These are phyloP conservation scores for Diaporthe sp. DNA, from an alignment of 2,329 filamentous ascomycete species.

Conservation along the genomic window DNA sequence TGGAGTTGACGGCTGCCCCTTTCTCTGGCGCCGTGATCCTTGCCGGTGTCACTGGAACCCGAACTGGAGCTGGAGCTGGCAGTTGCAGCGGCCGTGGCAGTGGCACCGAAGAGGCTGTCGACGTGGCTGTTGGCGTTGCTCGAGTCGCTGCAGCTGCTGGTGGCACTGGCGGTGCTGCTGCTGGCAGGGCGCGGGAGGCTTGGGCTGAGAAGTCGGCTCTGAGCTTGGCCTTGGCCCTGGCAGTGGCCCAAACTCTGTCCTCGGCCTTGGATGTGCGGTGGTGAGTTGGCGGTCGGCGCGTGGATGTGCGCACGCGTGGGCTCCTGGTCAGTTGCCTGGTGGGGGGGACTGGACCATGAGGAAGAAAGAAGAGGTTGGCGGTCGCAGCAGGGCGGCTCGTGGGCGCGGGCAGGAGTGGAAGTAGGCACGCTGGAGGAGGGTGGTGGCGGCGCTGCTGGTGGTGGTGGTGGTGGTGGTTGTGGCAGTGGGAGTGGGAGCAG, in stretches of 20 bases:
- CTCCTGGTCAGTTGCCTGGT: slow-evolving; percentile 3
- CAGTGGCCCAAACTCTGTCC: slow-evolving; percentile 9
- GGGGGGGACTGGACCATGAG: slow-evolving; percentile 1
- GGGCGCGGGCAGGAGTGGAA: slow-evolving; percentile 11
- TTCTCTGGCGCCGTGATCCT: slow-evolving; percentile 38
- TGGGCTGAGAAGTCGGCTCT: slow-evolving; percentile 9
- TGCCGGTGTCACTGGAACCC: slow-evolving; percentile 6
- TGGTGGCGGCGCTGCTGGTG: neutral
- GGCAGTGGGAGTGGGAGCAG: neutral
- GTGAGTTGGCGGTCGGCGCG: slow-evolving; percentile 10
- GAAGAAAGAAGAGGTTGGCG: slow-evolving; percentile 5
- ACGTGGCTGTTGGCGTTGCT: slow-evolving; percentile 19
- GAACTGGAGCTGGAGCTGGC: neutral
- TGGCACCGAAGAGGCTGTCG: slow-evolving; percentile 5
- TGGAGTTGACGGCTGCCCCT: slow-evolving; percentile 47
- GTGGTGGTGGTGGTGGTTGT: neutral
- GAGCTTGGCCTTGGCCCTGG: slow-evolving; percentile 15
- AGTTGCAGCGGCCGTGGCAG: neutral
- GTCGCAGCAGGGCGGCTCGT: slow-evolving; percentile 9
- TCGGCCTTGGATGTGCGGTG: neutral
- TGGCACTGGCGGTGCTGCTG: slow-evolving; percentile 16
- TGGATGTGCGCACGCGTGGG: neutral
- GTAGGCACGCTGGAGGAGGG: slow-evolving; percentile 5
- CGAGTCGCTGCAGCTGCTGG: slow-evolving; percentile 18
- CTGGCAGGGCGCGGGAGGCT: slow-evolving; percentile 31